A percentile compares a stretch with the other conserved stretches of the same genome.
These are phyloP conservation scores for Aureobasidium melanogenum DNA, from an alignment of 2,329 filamentous ascomycete genomes.

Conservation along the genomic window DNA sequence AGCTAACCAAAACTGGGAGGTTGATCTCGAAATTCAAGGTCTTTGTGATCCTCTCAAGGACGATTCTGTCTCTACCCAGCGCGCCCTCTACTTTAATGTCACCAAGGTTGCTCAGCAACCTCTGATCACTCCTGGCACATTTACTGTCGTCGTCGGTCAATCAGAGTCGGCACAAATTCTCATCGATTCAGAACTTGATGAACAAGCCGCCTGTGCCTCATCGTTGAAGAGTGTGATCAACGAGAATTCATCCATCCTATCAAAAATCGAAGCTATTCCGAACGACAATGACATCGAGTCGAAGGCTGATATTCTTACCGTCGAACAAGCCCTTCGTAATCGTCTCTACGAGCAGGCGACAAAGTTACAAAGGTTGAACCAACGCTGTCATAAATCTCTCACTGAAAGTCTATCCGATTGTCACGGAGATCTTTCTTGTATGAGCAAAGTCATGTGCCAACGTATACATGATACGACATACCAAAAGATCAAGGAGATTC, in stretches of 20 bases:
- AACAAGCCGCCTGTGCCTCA: not conserved
- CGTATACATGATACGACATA: conserved; percentile 3
- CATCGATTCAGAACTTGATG: not conserved
- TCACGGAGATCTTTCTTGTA: conserved; percentile 7
- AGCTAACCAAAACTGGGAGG: not conserved
- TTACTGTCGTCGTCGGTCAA: not conserved
- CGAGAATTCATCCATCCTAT: conserved; percentile 4
- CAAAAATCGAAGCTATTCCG: not conserved
- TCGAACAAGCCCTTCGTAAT: not conserved
- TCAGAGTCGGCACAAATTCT: not conserved
- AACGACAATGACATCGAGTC: conserved; percentile 6
- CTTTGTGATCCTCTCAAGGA: not conserved
- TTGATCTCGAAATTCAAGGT: conserved; percentile 9
- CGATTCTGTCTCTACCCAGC: not conserved
- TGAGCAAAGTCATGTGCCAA: conserved; percentile 9
- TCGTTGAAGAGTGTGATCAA: not conserved
- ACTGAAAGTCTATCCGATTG: conserved; percentile 3
- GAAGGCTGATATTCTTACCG: not conserved
- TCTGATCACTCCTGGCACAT: not conserved
- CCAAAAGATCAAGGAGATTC: conserved; percentile 1
- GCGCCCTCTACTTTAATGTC: conserved; percentile 7
- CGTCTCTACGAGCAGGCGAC: conserved; percentile 6
- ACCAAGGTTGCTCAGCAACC: conserved; percentile 1
- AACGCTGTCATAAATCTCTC: not conserved
- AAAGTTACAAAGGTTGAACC: not conserved